Evolutionary conservation across 345 rosid genomes (phyloP).

Genomic region (Eutrema yunnanense): DNA sequence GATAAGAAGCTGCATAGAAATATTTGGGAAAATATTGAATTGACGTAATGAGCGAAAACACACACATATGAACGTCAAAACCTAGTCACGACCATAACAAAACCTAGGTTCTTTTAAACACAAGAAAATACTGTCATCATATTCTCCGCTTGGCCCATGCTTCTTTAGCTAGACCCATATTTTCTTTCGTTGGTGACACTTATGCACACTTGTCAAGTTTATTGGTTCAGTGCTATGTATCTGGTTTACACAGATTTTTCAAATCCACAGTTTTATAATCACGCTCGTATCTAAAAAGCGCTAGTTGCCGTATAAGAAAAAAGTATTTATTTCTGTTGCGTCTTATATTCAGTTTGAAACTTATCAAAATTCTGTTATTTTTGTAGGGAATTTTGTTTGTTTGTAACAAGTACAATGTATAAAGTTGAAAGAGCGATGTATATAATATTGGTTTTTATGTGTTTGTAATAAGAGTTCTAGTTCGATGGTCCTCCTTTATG

Average conservation of each 20-base stretch:
- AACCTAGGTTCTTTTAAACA: not conserved
- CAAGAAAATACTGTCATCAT: not conserved
- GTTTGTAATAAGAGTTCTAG: conserved; percentile 9
- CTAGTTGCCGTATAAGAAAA: not conserved
- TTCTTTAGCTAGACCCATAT: not conserved
- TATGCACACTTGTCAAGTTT: not conserved
- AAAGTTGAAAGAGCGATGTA: not conserved
- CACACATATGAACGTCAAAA: not conserved
- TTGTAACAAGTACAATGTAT: not conserved
- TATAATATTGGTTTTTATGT: not conserved
- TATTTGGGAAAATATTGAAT: not conserved
- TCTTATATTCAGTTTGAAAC: not conserved
- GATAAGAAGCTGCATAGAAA: not conserved
- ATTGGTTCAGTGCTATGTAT: not conserved
- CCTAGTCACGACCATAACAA: not conserved
- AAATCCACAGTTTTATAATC: not conserved
- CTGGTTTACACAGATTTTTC: not conserved
- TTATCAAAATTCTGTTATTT: not conserved
- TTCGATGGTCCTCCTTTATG: conserved; percentile 16
- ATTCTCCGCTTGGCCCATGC: conserved; percentile 1
- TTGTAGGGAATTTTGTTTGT: not conserved
- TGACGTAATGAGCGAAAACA: not conserved
- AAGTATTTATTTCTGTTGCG: not conserved
- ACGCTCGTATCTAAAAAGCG: not conserved
- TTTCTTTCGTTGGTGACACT: not conserved